Conservation (phyloP, 169 alveolate species). For the Hepatocystis sp. region DNA sequence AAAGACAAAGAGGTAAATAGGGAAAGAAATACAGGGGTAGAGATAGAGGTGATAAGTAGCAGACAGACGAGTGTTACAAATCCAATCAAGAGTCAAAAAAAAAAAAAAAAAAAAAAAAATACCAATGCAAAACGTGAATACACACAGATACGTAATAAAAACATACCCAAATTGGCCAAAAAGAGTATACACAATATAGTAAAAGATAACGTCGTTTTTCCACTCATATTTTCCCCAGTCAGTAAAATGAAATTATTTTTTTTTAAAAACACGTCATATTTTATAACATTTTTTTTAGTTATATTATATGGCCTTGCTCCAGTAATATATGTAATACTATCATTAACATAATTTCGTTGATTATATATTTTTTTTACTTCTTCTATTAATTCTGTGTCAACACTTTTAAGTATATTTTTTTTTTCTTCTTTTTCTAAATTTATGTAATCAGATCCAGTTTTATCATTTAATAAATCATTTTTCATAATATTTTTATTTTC, state of each 20-base stretch:
- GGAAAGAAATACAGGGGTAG: background rate
- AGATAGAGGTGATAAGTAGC: background rate
- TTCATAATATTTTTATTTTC: background rate
- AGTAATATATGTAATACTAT: slow-evolving; percentile 36
- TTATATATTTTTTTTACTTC: slow-evolving; percentile 66
- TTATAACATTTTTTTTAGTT: slow-evolving; percentile 46
- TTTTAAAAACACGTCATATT: slow-evolving; percentile 69
- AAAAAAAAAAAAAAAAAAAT: too few species aligned
- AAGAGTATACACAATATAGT: slow-evolving; percentile 59
- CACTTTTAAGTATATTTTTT: slow-evolving; percentile 16
- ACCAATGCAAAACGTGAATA: background rate
- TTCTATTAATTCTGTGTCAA: slow-evolving; percentile 40
- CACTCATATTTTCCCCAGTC: slow-evolving; percentile 76
- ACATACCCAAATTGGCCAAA: slow-evolving; percentile 66
- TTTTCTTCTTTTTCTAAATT: slow-evolving; percentile 27
- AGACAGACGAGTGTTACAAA: too few species aligned
- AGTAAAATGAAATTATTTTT: slow-evolving; percentile 61
- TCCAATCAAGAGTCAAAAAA: background rate
- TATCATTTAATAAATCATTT: background rate
- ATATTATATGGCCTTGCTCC: slow-evolving; percentile 71
- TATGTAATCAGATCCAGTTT: background rate
- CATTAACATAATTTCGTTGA: slow-evolving; percentile 59
- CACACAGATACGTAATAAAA: background rate
- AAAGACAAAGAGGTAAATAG: background rate
- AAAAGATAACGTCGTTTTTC: slow-evolving; percentile 70